These are phyloP conservation scores for Dipteronia sinensis DNA, from an alignment of 345 rosid species.

Conservation along the genomic window DNA sequence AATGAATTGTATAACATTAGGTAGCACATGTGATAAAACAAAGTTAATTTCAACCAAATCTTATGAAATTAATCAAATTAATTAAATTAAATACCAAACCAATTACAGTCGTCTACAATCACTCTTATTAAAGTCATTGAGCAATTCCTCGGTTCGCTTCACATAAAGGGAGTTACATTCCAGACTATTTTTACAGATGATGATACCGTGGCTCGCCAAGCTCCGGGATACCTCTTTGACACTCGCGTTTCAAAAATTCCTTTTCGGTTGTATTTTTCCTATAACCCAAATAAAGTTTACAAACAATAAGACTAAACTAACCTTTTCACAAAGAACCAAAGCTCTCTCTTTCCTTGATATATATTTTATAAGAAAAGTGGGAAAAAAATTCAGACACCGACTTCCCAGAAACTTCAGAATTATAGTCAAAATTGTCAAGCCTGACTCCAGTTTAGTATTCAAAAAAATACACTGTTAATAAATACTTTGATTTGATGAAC, in stretches of 20 bases:
- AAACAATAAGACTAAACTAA: neutral
- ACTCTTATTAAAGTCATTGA: too few relatives aligned
- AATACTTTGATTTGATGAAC: neutral
- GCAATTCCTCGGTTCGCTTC: too few relatives aligned
- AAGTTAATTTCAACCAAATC: too few relatives aligned
- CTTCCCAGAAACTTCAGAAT: conserved; percentile 5
- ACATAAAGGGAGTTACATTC: too few relatives aligned
- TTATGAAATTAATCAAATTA: too few relatives aligned
- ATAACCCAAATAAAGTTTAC: neutral
- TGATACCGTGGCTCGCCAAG: too few relatives aligned
- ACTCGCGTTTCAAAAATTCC: neutral
- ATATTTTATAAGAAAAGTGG: too few relatives aligned
- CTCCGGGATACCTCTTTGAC: too few relatives aligned
- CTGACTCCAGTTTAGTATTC: neutral
- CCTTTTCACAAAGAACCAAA: neutral
- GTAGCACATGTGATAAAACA: too few relatives aligned
- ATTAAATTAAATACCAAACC: neutral
- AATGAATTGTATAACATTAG: too few relatives aligned
- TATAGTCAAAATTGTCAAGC: conserved; percentile 14
- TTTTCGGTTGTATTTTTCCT: neutral
- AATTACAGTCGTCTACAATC: too few relatives aligned
- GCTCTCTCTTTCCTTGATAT: neutral
- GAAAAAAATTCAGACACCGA: neutral
- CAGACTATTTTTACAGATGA: too few relatives aligned
- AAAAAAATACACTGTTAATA: neutral